Conservation (phyloP, 2,329 filamentous ascomycete genomes). For the Clarireedia monteithiana region DNA sequence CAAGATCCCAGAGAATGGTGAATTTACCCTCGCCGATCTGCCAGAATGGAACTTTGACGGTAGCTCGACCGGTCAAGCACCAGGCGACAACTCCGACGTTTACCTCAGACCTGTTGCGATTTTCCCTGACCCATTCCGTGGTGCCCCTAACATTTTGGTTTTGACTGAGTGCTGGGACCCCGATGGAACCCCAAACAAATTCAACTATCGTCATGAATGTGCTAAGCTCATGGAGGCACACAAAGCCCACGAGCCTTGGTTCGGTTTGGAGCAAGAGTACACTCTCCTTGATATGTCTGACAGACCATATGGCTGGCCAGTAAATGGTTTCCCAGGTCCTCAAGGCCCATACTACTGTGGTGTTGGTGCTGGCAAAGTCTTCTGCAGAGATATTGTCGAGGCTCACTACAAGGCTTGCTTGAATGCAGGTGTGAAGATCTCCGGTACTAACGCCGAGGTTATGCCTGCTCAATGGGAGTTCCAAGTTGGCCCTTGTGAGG, state of each 20-base stretch:
- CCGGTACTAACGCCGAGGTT: constrained; percentile 97
- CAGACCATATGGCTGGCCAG: constrained; percentile 88
- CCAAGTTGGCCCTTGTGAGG: constrained; percentile 85
- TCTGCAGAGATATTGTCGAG: constrained; percentile 96
- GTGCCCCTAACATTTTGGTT: constrained; percentile 85
- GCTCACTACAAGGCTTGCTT: constrained; percentile 81
- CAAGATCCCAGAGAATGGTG: constrained; percentile 41
- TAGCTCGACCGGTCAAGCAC: constrained; percentile 86
- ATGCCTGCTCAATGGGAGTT: constrained; percentile 98
- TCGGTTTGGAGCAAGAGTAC: constrained; percentile 97
- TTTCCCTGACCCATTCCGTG: constrained; percentile 88
- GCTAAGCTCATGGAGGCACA: constrained; percentile 85
- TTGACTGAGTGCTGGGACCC: constrained; percentile 91
- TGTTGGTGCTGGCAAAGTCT: constrained; percentile 94
- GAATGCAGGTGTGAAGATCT: constrained; percentile 87
- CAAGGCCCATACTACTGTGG: constrained; percentile 97
- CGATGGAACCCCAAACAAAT: constrained; percentile 94
- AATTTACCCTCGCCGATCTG: constrained; percentile 49
- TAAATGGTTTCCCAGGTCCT: constrained; percentile 68
- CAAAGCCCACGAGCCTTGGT: constrained; percentile 82
- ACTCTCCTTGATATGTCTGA: constrained; percentile 80
- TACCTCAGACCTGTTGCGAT: constrained; percentile 87
- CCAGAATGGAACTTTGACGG: constrained; percentile 81
- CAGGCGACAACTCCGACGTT: constrained; percentile 93
- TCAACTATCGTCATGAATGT: constrained; percentile 93